Base-by-base conservation (phyloP, 1,284 basidiomycete species). In the Ustilago lituana region DNA sequence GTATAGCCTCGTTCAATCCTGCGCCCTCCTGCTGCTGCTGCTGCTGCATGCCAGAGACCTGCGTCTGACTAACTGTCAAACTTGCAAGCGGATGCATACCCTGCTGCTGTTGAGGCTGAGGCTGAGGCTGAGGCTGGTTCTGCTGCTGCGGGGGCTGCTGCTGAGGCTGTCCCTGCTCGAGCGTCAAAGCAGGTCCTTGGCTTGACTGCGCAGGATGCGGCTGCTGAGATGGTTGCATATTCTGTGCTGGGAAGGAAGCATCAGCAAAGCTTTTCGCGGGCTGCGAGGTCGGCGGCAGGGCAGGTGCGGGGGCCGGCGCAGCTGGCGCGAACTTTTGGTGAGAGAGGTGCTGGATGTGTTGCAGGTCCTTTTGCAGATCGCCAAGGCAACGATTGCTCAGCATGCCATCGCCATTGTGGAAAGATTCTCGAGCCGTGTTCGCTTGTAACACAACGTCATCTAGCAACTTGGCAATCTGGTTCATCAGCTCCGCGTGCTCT, bases 381-480 rank as follows among this genome's bases (percentile, higher is more conserved):
- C 64, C 73, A 1, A 77, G 63, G 46, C 71, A 76, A 48, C 56
- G 65, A 26, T 59, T 74, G 50, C 74, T 76, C 35, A 60, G 53
- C 32, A 52, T 57, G 38, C 73, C 74, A 20, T 76, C 60, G 24
- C 75, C 75, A 10, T 73, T 62, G 37, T 59, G 58, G 61, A 76
- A 77, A 5, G 68, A 55, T 11, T 77, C 73, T 17, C 75, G 47
- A 26, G 75, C 75, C 8, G 58, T 62, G 29, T 66, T 66, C n/a
- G 75, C 75, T 39, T 76, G 71, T n/a, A 54, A 33, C 6, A 68
- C 67, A 10, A 77, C 75, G 22, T 70, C 57, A 27, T 77, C 75
- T 9, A 77, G 45, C 20, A 77, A 33, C 24, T 60, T 52, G 5
- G 74, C 74, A 35, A 77, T 74, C 55, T 73, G 66, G 12, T 63